phyloP scores from a whole-genome alignment of 148 eudicot species.

The Silene latifolia region DNA sequence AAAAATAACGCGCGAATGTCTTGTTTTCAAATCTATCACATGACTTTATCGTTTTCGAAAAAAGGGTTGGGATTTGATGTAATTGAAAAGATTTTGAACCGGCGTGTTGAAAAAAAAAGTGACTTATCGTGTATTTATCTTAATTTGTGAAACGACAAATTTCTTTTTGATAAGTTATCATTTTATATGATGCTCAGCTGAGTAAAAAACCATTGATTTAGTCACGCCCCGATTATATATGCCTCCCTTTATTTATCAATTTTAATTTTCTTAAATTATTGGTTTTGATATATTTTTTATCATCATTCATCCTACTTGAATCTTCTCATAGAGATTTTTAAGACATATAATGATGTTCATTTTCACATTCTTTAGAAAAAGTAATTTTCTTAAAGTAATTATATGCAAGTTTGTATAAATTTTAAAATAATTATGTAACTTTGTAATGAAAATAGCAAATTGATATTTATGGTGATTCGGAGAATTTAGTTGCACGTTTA shows the following conservation, averaged over 20 bases:
- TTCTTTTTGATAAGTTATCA: background rate
- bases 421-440: too few species aligned
- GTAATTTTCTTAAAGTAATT: too few species aligned
- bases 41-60: background rate
- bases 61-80: background rate
- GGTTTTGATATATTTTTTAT: too few species aligned
- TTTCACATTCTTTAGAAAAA: too few species aligned
- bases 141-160: background rate
- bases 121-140: background rate
- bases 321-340: background rate
- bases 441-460: background rate
- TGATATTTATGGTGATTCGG: background rate
- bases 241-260: background rate
- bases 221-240: background rate
- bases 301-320: background rate
- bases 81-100: background rate
- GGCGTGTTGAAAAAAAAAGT: background rate
- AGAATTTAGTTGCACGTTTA: background rate
- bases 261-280: too few species aligned
- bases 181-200: background rate
- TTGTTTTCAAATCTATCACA: background rate
- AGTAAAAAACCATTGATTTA: too few species aligned
- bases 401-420: background rate
- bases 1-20: background rate
- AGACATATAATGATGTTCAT: background rate